A percentile compares a stretch with the other conserved stretches of the same genome.
phyloP scores from a whole-genome alignment of 2,329 filamentous ascomycete genomes.

The Sporothrix luriei region DNA sequence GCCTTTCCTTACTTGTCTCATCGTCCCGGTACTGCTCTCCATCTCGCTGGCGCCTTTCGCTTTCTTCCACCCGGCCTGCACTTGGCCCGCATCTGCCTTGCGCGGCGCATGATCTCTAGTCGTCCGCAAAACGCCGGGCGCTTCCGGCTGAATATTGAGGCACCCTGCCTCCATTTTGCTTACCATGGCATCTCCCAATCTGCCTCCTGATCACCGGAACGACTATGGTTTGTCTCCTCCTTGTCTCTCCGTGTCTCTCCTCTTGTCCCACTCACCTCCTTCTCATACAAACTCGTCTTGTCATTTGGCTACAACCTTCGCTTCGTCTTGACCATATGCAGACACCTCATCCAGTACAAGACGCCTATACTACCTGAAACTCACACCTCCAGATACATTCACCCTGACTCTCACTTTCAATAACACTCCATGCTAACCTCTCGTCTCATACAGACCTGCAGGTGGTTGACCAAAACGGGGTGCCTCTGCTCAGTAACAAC shows the following conservation, averaged over 20 bases:
- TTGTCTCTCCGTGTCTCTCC: conserved; percentile 8
- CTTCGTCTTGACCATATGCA: background rate
- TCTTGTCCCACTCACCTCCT: background rate
- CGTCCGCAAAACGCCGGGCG: conserved; percentile 25
- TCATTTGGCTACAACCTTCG: background rate
- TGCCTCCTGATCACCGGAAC: conserved; percentile 40
- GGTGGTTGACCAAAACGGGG: conserved; percentile 31
- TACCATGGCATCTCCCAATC: conserved; percentile 42
- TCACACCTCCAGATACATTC: background rate
- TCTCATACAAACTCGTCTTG: background rate
- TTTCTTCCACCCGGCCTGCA: conserved; percentile 21
- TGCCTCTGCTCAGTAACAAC: background rate
- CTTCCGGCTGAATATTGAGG: conserved; percentile 29
- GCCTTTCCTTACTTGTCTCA: conserved; percentile 2
- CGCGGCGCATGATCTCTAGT: conserved; percentile 21
- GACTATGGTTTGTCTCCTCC: conserved; percentile 39
- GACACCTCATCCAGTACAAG: background rate
- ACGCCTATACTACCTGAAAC: background rate
- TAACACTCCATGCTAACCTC: background rate
- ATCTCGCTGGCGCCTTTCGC: background rate
- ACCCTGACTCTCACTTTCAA: background rate
- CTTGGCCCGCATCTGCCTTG: conserved; percentile 17
- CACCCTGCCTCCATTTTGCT: conserved; percentile 25
- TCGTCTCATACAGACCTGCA: conserved; percentile 39
- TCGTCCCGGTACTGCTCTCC: background rate